Evolutionary conservation across 306 rosid genomes (phyloP).

Genomic region (Hippophae rhamnoides): DNA sequence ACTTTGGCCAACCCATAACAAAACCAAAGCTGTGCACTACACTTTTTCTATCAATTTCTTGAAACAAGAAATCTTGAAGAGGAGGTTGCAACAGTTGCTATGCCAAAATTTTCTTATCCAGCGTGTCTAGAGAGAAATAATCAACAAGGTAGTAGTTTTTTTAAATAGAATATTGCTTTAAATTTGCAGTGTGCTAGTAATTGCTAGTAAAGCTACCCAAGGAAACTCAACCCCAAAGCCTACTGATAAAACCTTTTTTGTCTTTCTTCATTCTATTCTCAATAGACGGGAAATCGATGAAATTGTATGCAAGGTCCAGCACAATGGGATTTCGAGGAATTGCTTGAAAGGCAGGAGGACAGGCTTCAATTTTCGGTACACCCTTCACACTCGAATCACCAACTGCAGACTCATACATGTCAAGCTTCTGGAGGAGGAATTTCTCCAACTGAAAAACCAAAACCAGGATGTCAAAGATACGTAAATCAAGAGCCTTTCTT

Average conservation of each 20-base stretch:
- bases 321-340: slow-evolving; percentile 50
- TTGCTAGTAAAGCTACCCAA: no score
- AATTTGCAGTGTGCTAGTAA: no score
- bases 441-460: slow-evolving; percentile 28
- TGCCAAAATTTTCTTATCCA: no score
- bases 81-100: no score
- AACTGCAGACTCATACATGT: slow-evolving; percentile 38
- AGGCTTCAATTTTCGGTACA: slow-evolving; percentile 34
- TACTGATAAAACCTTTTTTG: slow-evolving; percentile 41
- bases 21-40: no score
- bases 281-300: slow-evolving; percentile 49
- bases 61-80: no score
- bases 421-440: slow-evolving; percentile 41
- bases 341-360: slow-evolving; percentile 38
- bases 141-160: no score
- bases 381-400: slow-evolving; percentile 29
- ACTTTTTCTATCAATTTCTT: no score
- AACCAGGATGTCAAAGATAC: not conserved
- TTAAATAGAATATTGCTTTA: no score
- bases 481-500: not conserved
- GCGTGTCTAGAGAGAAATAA: no score
- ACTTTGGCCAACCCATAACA: no score
- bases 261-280: slow-evolving; percentile 50
- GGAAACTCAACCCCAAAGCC: slow-evolving; percentile 39
- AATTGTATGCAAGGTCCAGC: slow-evolving; percentile 43